A percentile compares a stretch with the other conserved stretches of the same genome.
phyloP scores from a whole-genome alignment of 495 filamentous ascomycete species.

The Penicillium tannophilum region DNA sequence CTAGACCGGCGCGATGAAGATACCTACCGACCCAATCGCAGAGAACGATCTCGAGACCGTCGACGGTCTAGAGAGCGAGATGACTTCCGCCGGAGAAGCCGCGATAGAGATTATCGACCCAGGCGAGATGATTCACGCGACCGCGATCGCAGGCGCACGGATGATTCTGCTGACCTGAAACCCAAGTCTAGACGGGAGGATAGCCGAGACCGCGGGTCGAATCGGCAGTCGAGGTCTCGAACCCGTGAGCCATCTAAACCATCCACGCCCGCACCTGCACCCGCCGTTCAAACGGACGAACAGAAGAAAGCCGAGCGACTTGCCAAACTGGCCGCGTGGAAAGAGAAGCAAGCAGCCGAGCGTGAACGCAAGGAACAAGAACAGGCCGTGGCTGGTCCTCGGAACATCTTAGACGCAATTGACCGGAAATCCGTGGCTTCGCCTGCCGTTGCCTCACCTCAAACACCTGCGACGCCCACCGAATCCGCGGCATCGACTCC shows the following conservation, averaged over 20 bases:
- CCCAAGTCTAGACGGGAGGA: conserved; percentile 69
- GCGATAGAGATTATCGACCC: conserved; percentile 71
- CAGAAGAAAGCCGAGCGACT: conserved; percentile 83
- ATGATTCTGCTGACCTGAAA: conserved; percentile 76
- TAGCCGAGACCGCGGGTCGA: conserved; percentile 56
- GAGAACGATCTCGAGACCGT: conserved; percentile 67
- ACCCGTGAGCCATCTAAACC: conserved; percentile 52
- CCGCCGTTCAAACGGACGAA: conserved; percentile 66
- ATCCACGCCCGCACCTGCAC: conserved; percentile 53
- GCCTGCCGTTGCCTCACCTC: conserved; percentile 55
- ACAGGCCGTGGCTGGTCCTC: conserved; percentile 60
- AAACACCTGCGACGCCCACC: conserved; percentile 53
- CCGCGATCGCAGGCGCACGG: conserved; percentile 65
- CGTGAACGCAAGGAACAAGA: conserved; percentile 76
- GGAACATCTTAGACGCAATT: conserved; percentile 73
- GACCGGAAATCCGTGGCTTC: conserved; percentile 67
- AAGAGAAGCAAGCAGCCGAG: conserved; percentile 80
- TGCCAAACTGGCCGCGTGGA: conserved; percentile 88
- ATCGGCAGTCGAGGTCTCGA: conserved; percentile 44
- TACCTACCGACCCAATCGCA: conserved; percentile 58
- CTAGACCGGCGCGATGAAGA: conserved; percentile 73
- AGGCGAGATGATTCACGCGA: conserved; percentile 84
- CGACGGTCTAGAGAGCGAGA: conserved; percentile 62
- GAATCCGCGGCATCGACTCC: conserved; percentile 49
- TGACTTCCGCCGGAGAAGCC: conserved; percentile 65